Evolutionary conservation across 805 yeast species (phyloP).

Genomic region (Yamadazyma kitorensis): DNA sequence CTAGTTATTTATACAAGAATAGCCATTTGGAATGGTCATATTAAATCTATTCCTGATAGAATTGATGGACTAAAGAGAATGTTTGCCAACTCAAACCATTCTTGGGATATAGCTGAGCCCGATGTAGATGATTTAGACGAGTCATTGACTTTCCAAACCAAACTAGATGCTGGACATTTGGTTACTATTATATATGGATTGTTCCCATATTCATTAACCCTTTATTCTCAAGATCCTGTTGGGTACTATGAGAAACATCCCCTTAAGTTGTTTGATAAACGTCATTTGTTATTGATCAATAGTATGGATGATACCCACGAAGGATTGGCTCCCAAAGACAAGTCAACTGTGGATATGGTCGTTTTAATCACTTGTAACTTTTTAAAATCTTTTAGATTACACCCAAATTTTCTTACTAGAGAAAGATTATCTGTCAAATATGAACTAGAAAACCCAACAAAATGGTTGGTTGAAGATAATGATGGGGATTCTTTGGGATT

Average conservation of each 20-base stretch:
- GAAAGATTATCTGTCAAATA: conserved; percentile 17
- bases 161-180: conserved; percentile 28
- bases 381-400: conserved; percentile 39
- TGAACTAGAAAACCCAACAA: conserved; percentile 18
- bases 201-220: conserved; percentile 49
- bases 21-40: conserved; percentile 21
- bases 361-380: conserved; percentile 20
- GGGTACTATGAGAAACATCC: conserved; percentile 22
- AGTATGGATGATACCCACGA: not conserved
- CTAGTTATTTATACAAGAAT: conserved; percentile 45
- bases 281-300: conserved; percentile 6
- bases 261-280: conserved; percentile 13
- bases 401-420: conserved; percentile 43
- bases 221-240: conserved; percentile 42
- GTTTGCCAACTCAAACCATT: conserved; percentile 5
- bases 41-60: conserved; percentile 12
- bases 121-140: conserved; percentile 6
- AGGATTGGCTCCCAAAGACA: conserved; percentile 2
- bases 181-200: conserved; percentile 55
- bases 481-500: conserved; percentile 14
- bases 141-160: not conserved
- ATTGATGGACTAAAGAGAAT: conserved; percentile 5
- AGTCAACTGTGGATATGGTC: conserved; percentile 1
- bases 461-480: conserved; percentile 19
- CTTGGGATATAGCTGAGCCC: conserved; percentile 19